A percentile compares a stretch with the other conserved stretches of the same genome.
These are phyloP conservation scores for Selenicereus undatus DNA, from an alignment of 148 eudicot species.

Conservation along the genomic window DNA sequence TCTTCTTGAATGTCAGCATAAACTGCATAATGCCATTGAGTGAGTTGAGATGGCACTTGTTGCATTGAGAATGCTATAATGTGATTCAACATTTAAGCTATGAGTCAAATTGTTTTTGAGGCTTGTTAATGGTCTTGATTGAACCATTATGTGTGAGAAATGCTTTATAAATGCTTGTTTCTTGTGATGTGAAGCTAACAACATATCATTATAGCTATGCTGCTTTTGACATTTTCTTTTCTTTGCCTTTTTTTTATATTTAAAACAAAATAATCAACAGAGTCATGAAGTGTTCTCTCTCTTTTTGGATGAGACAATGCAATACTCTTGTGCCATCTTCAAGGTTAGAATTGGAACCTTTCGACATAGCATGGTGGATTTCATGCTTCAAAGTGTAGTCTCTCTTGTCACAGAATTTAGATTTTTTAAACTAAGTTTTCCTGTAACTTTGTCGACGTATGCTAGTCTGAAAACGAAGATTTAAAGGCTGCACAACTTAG, in stretches of 20 bases:
- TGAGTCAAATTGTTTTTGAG: neutral
- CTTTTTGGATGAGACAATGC: conserved; percentile 95
- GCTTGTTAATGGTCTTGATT: neutral
- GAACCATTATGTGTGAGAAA: too few species aligned
- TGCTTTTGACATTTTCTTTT: too few species aligned
- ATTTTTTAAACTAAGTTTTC: neutral
- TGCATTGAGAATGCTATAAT: neutral
- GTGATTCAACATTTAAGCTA: too few species aligned
- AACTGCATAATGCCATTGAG: too few species aligned
- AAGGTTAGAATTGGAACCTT: conserved; percentile 44
- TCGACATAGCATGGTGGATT: neutral
- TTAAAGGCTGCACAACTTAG: conserved; percentile 73
- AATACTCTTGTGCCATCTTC: conserved; percentile 85
- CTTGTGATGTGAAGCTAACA: too few species aligned
- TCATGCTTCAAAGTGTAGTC: neutral
- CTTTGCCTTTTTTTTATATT: too few species aligned
- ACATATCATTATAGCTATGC: neutral
- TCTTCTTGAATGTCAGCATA: too few species aligned
- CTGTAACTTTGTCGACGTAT: neutral
- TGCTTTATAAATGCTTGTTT: too few species aligned
- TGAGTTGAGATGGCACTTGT: too few species aligned
- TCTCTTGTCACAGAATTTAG: neutral
- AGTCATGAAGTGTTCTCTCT: conserved; percentile 87
- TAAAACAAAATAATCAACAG: conserved; percentile 32
- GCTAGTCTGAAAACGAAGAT: conserved; percentile 67